These are phyloP conservation scores for Casaregolazyma suthepensis DNA, from an alignment of 1,139 yeast species.

Conservation along the genomic window DNA sequence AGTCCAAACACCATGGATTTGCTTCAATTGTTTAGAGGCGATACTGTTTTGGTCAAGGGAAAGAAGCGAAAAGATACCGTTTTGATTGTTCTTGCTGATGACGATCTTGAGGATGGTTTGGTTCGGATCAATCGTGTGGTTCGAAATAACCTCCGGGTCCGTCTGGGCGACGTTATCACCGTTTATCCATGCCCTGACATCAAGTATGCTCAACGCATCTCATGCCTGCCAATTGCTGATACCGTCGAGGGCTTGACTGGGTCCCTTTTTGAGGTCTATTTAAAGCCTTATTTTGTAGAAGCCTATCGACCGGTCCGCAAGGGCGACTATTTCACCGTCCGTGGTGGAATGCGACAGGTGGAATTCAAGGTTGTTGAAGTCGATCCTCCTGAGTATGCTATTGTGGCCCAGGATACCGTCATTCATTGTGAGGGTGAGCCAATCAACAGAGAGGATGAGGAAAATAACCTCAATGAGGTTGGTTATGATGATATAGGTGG, in stretches of 20 bases:
- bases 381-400: constrained; percentile 95
- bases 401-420: constrained; percentile 96
- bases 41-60: constrained; percentile 94
- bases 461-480: constrained; percentile 88
- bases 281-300: constrained; percentile 97
- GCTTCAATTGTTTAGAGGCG: constrained; percentile 94
- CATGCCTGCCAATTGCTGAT: constrained; percentile 96
- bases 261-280: constrained; percentile 90
- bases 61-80: constrained; percentile 98
- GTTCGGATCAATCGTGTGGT: constrained; percentile 94
- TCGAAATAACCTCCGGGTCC: constrained; percentile 87
- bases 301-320: constrained; percentile 98
- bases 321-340: constrained; percentile 91
- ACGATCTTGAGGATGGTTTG: constrained; percentile 93
- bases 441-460: constrained; percentile 97
- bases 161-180: constrained; percentile 87
- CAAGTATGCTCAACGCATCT: constrained; percentile 74
- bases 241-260: constrained; percentile 98
- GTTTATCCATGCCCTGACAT: constrained; percentile 97
- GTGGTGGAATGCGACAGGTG: constrained; percentile 99
- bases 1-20: constrained; percentile 93
- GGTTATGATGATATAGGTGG: constrained; percentile 99
- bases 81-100: constrained; percentile 93
- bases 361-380: constrained; percentile 98
- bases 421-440: constrained; percentile 99